Evolutionary conservation across 345 rosid genomes (phyloP).

Genomic region (Garcia nutans): DNA sequence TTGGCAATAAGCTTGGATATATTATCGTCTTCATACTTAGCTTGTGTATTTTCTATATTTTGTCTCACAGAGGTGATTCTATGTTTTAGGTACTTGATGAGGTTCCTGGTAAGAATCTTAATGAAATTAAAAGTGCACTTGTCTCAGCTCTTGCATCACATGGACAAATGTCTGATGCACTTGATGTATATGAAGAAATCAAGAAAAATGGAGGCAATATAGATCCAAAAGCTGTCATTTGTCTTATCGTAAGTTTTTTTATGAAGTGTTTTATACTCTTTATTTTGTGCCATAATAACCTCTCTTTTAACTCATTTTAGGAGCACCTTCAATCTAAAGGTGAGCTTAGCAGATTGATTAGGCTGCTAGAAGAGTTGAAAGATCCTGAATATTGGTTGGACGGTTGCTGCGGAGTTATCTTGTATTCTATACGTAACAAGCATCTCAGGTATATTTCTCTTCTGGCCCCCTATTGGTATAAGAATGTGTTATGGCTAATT

Average conservation of each 20-base stretch:
- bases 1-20: background rate
- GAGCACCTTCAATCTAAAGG: constrained; percentile 48
- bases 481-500: background rate
- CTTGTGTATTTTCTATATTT: background rate
- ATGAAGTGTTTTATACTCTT: background rate
- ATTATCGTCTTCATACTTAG: background rate
- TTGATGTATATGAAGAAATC: constrained; percentile 57
- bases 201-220: constrained; percentile 45
- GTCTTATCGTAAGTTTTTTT: constrained; percentile 65
- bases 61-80: constrained; percentile 9
- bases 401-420: constrained; percentile 62
- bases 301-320: constrained; percentile 30
- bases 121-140: constrained; percentile 65
- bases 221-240: constrained; percentile 62
- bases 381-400: constrained; percentile 53
- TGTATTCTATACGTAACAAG: constrained; percentile 49
- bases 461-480: background rate
- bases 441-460: constrained; percentile 47
- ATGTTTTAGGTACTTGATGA: constrained; percentile 54
- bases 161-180: constrained; percentile 67
- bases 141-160: constrained; percentile 64
- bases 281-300: background rate
- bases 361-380: constrained; percentile 57
- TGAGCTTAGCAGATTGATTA: constrained; percentile 46
- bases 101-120: constrained; percentile 40